Evolutionary conservation across 805 yeast genomes (phyloP).

Genomic region (Soucietia sequanensis): DNA sequence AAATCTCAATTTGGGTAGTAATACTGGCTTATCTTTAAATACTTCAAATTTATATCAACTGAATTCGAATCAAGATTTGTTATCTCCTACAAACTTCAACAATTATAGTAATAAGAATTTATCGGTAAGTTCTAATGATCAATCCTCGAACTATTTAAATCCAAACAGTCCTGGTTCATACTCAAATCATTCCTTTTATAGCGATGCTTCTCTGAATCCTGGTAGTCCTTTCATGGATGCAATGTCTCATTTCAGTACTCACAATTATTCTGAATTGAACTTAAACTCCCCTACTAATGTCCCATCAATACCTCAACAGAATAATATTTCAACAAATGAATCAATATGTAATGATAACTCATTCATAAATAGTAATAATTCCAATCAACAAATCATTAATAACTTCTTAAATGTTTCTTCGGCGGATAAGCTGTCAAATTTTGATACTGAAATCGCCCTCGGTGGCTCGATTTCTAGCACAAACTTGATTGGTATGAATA

Average conservation of each 20-base stretch:
- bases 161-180: conserved; percentile 20
- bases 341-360: background rate
- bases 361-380: background rate
- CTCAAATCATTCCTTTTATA: conserved; percentile 24
- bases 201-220: conserved; percentile 38
- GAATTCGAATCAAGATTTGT: conserved; percentile 8
- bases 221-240: conserved; percentile 39
- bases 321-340: background rate
- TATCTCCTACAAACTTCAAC: conserved; percentile 13
- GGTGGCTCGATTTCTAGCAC: conserved; percentile 40
- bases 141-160: conserved; percentile 11
- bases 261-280: conserved; percentile 10
- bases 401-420: too few species aligned
- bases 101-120: conserved; percentile 5
- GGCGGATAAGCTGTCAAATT: too few species aligned
- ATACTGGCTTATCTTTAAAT: conserved; percentile 7
- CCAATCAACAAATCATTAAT: conserved; percentile 7
- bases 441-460: conserved; percentile 35
- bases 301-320: background rate
- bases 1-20: conserved; percentile 8
- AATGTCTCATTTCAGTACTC: conserved; percentile 26
- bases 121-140: conserved; percentile 13
- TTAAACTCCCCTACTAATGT: background rate
- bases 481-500: conserved; percentile 19
- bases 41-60: conserved; percentile 11